Base-by-base conservation (phyloP, 2,329 filamentous ascomycete species). In the Colletotrichum sp. region DNA sequence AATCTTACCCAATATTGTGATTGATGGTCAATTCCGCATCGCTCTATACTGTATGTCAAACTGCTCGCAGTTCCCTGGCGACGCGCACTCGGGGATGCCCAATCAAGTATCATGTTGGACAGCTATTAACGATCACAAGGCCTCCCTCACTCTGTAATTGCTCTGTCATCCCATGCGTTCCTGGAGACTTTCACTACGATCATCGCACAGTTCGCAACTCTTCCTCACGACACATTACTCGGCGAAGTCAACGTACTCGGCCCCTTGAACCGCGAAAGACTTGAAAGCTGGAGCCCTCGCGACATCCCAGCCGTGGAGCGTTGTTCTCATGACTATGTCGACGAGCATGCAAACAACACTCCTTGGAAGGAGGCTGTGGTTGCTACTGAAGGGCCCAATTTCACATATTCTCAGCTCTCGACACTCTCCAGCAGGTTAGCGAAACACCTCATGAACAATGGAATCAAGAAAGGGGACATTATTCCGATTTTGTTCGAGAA, bases 401-500 rank as follows among this genome's bases (percentile, higher is more conserved):
- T 88, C 7, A 85, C 85, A 0, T 89, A 88, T 63, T 74, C 80
- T 7, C 81, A 87, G 68, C 78, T 89, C 6, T 81, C 84, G 6
- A 80, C 81, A 0, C 81, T 85, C 15, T 84, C 86, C 0, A 80
- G 82, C 3, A 82, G 81, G 6, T 80, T 89, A 0, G 84, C 85
- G 1, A 82, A 82, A 5, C 83, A 88, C 68, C 85, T 95, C 0
- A 80, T 88, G 3, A 85, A 87, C 27, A 82, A 87, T 8, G 90
- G 90, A 0, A 86, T 91, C 0, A 82, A 85, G 0, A 85, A 87
- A 2, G 89, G 90, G 12, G 86, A 90, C 8, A 85, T 94, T 7
- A 88, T 96, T 3, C 92, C 92, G 8, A 87, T 96, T 7, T 89
- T 93, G 25, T 88, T 95, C 79, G 91, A 94, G 52, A 95, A 95